Conservation (phyloP, 495 filamentous ascomycete genomes). For the Aspergillus carlsbadensis region DNA sequence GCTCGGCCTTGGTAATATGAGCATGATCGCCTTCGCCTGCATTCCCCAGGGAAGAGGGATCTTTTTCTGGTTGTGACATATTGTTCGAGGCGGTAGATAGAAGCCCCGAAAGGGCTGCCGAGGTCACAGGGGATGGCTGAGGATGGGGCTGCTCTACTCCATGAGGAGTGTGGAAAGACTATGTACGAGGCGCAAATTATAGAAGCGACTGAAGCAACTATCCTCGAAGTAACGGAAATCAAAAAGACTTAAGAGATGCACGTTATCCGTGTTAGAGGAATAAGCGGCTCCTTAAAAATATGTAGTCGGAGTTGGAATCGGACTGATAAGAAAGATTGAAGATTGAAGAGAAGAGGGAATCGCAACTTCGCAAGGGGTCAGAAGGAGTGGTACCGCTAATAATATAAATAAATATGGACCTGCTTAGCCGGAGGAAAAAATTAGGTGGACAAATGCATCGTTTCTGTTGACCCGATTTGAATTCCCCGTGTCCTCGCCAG, state of each 20-base stretch:
- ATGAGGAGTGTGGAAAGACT: constrained; percentile 5
- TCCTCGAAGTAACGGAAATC: neutral
- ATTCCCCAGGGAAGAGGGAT: neutral
- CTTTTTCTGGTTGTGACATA: constrained; percentile 10
- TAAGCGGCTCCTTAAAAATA: neutral
- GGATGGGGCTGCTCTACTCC: constrained; percentile 6
- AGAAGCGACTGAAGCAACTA: neutral
- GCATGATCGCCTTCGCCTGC: constrained; percentile 15
- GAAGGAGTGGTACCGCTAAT: neutral
- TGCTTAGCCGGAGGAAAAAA: neutral
- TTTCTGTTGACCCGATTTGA: no score
- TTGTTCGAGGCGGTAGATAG: neutral
- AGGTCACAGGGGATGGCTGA: neutral
- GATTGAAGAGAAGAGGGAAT: neutral
- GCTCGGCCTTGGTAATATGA: constrained; percentile 5
- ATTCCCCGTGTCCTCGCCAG: no score
- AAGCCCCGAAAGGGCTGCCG: neutral
- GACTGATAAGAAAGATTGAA: neutral
- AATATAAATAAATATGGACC: neutral
- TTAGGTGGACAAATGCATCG: no score
- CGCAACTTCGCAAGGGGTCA: neutral
- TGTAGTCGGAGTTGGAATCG: constrained; percentile 1
- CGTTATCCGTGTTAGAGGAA: no score
- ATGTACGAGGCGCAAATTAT: neutral
- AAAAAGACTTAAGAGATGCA: neutral